Evolutionary conservation across 176 grass and related monocot genomes (phyloP).

Genomic region (Canna indica): DNA sequence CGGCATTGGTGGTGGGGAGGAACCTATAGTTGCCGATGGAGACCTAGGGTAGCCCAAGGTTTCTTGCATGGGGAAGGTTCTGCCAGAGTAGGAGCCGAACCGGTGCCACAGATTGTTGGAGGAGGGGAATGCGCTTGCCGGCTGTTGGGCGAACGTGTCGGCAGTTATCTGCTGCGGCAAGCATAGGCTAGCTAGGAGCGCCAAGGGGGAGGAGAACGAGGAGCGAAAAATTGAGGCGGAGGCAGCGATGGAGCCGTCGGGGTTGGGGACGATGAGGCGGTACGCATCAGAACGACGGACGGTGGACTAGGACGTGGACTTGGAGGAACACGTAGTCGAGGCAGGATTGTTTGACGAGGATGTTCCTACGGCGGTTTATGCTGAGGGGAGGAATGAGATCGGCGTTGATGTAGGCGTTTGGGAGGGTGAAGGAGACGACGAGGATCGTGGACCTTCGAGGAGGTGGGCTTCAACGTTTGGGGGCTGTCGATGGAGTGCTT

Average conservation of each 20-base stretch:
- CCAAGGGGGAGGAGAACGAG: constrained; percentile 11
- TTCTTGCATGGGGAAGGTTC: constrained; percentile 85
- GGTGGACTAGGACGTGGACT: constrained; percentile 29
- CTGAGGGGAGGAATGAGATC: no score
- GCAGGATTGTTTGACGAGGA: neutral
- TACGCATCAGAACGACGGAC: constrained; percentile 45
- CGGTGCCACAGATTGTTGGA: neutral
- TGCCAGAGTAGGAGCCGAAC: constrained; percentile 33
- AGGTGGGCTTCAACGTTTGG: no score
- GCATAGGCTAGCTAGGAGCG: neutral
- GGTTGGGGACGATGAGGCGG: constrained; percentile 41
- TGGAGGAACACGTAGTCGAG: constrained; percentile 24
- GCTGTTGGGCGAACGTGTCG: constrained; percentile 39
- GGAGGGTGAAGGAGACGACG: no score
- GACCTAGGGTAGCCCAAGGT: constrained; percentile 71
- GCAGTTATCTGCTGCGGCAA: constrained; percentile 26
- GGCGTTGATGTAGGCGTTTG: no score
- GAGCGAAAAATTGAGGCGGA: constrained; percentile 20
- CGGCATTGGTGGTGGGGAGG: constrained; percentile 21
- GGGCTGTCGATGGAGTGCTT: no score
- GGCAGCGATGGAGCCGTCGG: constrained; percentile 16
- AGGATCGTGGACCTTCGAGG: no score
- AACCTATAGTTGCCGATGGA: constrained; percentile 32
- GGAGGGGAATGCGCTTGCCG: constrained; percentile 1
- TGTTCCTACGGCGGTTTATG: no score